Base-by-base conservation (phyloP, 2,329 filamentous ascomycete genomes). In the Pyrenophora graminea region DNA sequence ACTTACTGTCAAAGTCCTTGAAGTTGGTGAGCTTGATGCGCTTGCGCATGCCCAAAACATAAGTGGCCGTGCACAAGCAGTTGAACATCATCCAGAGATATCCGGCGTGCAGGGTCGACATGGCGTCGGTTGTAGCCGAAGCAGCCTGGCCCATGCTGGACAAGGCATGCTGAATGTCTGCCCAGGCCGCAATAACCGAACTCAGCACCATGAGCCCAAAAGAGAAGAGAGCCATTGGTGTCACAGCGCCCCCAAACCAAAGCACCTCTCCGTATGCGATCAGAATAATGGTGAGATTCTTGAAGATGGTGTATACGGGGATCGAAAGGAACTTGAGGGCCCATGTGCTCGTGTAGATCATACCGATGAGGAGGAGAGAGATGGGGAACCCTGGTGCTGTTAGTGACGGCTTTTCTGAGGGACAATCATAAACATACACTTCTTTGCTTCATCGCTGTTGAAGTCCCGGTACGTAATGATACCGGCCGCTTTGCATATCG, bases 11-110 rank as follows among this genome's bases (percentile, higher is more conserved):
- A 81, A 95, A 97, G 74, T 97, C 94, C 83, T 96, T 97, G 79
- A 99, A 97, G 82, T 96, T 97, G 80, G 96, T 97, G 77, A 95
- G 85, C 87, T 97, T 97, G 75, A 99, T 97, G 61, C 95, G 88
- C 82, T 97, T 97, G 73, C 94, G 88, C 93, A 97, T 97, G 63
- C 89, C 85, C 58, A 99, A 78, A 39, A 97, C 81, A 67, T 96
- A 97, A 18, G 90, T 85, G 1, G 94, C 91, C 23, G 90, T 93
- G 81, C 91, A 97, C 73, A 97, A 85, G 68, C 96, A 96, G 76
- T 99, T 99, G 77, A 96, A 80, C 65, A 91, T 82, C 92, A 99
- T 97, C 94, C 94, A 99, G 55, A 95, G 85, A 72, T 99, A 99
- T 38, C 94, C 94, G 23, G 92, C 84, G 66, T 97, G 97, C 62